Evolutionary conservation across 148 eudicot genomes (phyloP), one percentile per base, ranked within the genome.

Genomic region (Rhododendron mucronatum): DNA sequence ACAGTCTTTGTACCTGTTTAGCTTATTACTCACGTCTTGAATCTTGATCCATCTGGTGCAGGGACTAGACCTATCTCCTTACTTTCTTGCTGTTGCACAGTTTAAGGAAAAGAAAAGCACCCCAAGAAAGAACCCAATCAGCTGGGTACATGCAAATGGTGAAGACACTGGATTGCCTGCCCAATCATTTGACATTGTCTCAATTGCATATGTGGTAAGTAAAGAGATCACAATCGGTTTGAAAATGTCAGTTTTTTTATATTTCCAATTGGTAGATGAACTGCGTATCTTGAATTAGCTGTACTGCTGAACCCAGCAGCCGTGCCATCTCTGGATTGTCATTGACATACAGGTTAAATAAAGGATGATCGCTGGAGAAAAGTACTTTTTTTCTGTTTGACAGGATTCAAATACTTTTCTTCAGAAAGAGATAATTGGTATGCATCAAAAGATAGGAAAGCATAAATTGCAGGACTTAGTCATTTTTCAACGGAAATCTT

Each of bases 61-160:
- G 99, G 99, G 99, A 55, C 86, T 97, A 83, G 99, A 97, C 87
- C 88, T 97, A 80, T 97, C 98, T 26, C 99, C 99, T 57, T 97
- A 97, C 90, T 97, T 97, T 89, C 93, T 97, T 71, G 92, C 99
- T 51, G 99, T 95, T 85, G 99, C 99, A 82, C 94, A 95, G 88
- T 93, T 81, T 84, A 97, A 97, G 89, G 98, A 95, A 87, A 94
- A 93, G 91, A 88, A 87, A 51, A 90, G 91, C 82, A 81, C 89
- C 47, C 59, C 88, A 15, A 89, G 91, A 67, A 84, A 87, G 51
- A 90, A 92, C 30, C 88, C 83, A 21, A 90, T 97, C 78, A 90
- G 87, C 47, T 97, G 99, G 99, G 87, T 94, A 71, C 99, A 97
- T 87, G 99, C 96, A 74, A 97, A 97, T 89, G 99, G 99, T 82